Conservation (phyloP, 352 stramenopile genomes). For the Globisporangium megalacanthum region DNA sequence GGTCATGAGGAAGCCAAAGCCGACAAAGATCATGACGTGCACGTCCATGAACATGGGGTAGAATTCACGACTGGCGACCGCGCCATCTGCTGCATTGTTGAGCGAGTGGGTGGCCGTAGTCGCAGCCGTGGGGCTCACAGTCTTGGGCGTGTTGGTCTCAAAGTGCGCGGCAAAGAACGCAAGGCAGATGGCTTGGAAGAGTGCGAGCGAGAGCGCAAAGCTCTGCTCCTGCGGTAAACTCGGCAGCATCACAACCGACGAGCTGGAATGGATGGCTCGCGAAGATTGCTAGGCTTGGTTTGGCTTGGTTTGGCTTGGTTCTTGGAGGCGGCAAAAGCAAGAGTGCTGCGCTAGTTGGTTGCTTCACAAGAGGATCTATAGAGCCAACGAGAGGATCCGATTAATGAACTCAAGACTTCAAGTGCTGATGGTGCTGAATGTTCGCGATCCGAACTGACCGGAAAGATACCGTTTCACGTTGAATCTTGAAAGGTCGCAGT, state of each 20-base stretch:
- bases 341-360: no score
- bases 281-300: no score
- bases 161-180: conserved; percentile 44
- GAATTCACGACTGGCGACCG: conserved; percentile 1
- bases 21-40: conserved; percentile 84
- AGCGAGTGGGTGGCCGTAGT: conserved; percentile 3
- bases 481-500: no score
- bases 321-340: no score
- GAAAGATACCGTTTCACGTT: no score
- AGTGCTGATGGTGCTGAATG: no score
- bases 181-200: conserved; percentile 41
- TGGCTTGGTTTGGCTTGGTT: no score
- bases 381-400: no score
- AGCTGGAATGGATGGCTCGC: not conserved
- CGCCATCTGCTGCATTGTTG: no score
- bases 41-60: conserved; percentile 76
- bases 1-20: conserved; percentile 87
- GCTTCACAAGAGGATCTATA: no score
- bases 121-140: conserved; percentile 1
- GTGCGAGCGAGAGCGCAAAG: conserved; percentile 34
- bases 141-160: conserved; percentile 31
- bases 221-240: conserved; percentile 23
- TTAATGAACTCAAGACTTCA: no score
- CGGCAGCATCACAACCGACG: conserved; percentile 4
- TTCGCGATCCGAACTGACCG: no score